These are phyloP conservation scores for Taphrina wiesneri DNA, from an alignment of 1,139 yeast genomes.

Conservation along the genomic window DNA sequence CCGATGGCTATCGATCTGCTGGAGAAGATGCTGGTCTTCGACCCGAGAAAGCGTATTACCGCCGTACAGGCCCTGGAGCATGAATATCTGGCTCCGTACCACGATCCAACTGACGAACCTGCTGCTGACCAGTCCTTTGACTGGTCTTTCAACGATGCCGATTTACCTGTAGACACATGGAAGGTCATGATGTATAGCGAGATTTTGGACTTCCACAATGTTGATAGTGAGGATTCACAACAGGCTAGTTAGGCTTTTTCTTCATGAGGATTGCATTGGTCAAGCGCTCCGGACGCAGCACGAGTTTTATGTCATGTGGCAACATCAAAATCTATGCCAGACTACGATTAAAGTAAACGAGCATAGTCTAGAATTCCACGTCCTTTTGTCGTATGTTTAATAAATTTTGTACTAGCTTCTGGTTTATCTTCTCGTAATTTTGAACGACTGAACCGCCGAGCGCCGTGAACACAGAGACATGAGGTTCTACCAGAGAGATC, in stretches of 20 bases:
- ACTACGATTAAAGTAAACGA: neutral
- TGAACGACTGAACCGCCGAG: too few species aligned
- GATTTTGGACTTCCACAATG: slow-evolving; percentile 90
- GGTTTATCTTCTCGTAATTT: too few species aligned
- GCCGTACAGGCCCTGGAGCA: slow-evolving; percentile 89
- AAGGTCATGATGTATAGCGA: slow-evolving; percentile 99
- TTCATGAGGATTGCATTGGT: neutral
- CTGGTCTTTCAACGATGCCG: slow-evolving; percentile 98
- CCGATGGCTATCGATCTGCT: slow-evolving; percentile 80
- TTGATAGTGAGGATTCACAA: slow-evolving; percentile 44
- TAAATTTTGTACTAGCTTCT: slow-evolving; percentile 3
- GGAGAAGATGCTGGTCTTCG: slow-evolving; percentile 88
- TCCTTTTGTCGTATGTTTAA: neutral
- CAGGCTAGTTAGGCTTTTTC: neutral
- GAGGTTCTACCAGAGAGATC: too few species aligned
- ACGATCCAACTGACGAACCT: slow-evolving; percentile 97
- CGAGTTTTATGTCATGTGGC: neutral
- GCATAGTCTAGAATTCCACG: slow-evolving; percentile 3
- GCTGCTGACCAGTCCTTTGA: slow-evolving; percentile 89
- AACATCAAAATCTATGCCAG: neutral
- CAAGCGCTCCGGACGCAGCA: neutral
- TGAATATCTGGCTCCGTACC: slow-evolving; percentile 94
- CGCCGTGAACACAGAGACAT: too few species aligned
- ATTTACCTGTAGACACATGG: slow-evolving; percentile 97
- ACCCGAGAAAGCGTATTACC: slow-evolving; percentile 88